phyloP scores from a whole-genome alignment of 1,139 yeast genomes.

The Diutina scorzettiae region DNA sequence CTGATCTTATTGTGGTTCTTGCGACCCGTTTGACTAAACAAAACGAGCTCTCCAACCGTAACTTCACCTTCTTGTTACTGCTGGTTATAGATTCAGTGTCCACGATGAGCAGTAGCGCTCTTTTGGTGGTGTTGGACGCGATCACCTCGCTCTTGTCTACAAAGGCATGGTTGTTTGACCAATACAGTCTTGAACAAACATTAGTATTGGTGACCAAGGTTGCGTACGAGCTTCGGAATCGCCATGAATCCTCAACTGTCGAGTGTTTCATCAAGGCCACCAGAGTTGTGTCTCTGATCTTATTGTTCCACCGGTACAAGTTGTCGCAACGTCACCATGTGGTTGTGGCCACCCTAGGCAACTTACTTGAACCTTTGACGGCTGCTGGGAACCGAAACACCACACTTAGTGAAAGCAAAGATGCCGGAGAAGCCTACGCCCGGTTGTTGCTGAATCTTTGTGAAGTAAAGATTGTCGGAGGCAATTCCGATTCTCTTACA shows the following conservation, averaged over 20 bases:
- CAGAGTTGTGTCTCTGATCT: conserved; percentile 38
- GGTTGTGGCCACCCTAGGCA: conserved; percentile 34
- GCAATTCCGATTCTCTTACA: conserved; percentile 24
- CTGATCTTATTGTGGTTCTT: neutral
- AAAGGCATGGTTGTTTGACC: conserved; percentile 49
- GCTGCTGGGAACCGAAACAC: conserved; percentile 20
- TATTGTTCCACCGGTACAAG: conserved; percentile 60
- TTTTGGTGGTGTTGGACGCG: neutral
- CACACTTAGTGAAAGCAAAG: conserved; percentile 17
- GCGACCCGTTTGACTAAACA: neutral
- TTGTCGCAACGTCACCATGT: conserved; percentile 65
- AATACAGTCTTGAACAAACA: conserved; percentile 49
- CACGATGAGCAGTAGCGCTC: no score
- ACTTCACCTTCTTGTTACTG: neutral
- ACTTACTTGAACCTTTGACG: conserved; percentile 37
- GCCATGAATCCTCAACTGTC: conserved; percentile 7
- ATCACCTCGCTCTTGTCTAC: conserved; percentile 11
- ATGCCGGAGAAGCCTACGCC: conserved; percentile 12
- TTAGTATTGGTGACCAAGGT: conserved; percentile 18
- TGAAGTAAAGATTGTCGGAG: conserved; percentile 29
- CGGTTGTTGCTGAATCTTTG: conserved; percentile 59
- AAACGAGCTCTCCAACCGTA: neutral
- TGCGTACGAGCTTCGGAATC: conserved; percentile 8
- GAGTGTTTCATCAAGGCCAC: conserved; percentile 22
- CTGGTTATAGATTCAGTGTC: neutral